phyloP scores from a whole-genome alignment of 2,329 filamentous ascomycete species.

The Metarhizium anisopliae region DNA sequence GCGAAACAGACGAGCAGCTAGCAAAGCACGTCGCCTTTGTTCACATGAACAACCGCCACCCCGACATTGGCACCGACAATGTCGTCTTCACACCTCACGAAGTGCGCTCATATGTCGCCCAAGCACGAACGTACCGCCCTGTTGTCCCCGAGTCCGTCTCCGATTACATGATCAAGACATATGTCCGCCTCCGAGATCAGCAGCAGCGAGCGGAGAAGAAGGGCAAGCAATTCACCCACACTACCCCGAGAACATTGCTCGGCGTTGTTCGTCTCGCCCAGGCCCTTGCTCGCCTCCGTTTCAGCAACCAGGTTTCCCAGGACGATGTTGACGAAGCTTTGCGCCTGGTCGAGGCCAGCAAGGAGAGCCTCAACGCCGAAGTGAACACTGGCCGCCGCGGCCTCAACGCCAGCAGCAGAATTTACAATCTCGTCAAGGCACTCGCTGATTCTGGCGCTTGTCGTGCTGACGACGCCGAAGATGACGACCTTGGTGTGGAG shows the following conservation, averaged over 20 bases:
- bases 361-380: conserved; percentile 78
- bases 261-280: conserved; percentile 90
- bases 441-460: conserved; percentile 83
- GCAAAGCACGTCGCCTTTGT: conserved; percentile 94
- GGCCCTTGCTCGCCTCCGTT: conserved; percentile 84
- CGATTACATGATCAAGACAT: conserved; percentile 95
- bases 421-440: conserved; percentile 87
- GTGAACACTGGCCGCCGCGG: conserved; percentile 50
- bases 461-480: conserved; percentile 58
- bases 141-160: conserved; percentile 76
- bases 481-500: conserved; percentile 50
- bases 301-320: conserved; percentile 73
- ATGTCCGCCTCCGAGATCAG: conserved; percentile 86
- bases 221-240: conserved; percentile 90
- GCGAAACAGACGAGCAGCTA: conserved; percentile 85
- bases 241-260: conserved; percentile 85
- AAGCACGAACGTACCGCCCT: conserved; percentile 82
- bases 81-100: conserved; percentile 88
- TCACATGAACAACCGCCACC: conserved; percentile 93
- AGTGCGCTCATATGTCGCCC: conserved; percentile 91
- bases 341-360: conserved; percentile 84
- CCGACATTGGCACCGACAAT: conserved; percentile 52
- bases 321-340: conserved; percentile 96
- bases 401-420: conserved; percentile 76
- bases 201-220: conserved; percentile 85